Base-by-base conservation (phyloP, 441 rosid species). In the Biscutella auriculata region DNA sequence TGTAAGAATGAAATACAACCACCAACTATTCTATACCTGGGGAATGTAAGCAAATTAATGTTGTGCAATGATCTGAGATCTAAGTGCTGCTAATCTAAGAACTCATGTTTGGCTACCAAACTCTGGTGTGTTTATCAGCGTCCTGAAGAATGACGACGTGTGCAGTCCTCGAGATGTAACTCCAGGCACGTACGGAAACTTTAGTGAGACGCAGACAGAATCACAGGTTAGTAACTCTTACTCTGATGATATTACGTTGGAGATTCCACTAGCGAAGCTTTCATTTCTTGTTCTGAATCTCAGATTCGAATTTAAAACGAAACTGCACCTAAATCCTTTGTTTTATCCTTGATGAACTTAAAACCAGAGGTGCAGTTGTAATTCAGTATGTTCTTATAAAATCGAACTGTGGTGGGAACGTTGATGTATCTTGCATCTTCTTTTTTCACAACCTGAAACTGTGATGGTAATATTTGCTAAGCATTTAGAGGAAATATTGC, bases 171-270 rank as follows among this genome's bases (percentile, higher is more conserved):
- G 55, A 57, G 76, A 73, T 51, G 75, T 34, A 48, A 65, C 63
- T 42, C 55, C 53, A 13, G 71, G 76, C 73, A 48, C 63, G 25
- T 76, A 76, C 29, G 82, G 82, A 61, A 78, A 78, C 69, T 94
- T 94, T 65, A 94, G 95, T 60, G 97, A 94, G 79, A 94, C 99
- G 11, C 99, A 90, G 73, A 87, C 96, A 11, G 99, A 90, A 11
- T 94, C 97, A 32, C 99, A 90, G 97, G 99, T 90, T 66, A 61
- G 12, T 39, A 36, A 53, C 59, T 68, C 67, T 49, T 29, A 42
- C 65, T 47, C 37, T 69, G 6, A 35, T 28, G 48, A 43, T 59
- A 53, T 19, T 19, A 19, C 26, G 16, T 43, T 50, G 44, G n/a
- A 17, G 63, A 27, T 53, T 51, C 34, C 30, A 29, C 46, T 39